Evolutionary conservation across 1,284 basidiomycete species (phyloP).

Genomic region (Microbotryum silenes-acaulis): DNA sequence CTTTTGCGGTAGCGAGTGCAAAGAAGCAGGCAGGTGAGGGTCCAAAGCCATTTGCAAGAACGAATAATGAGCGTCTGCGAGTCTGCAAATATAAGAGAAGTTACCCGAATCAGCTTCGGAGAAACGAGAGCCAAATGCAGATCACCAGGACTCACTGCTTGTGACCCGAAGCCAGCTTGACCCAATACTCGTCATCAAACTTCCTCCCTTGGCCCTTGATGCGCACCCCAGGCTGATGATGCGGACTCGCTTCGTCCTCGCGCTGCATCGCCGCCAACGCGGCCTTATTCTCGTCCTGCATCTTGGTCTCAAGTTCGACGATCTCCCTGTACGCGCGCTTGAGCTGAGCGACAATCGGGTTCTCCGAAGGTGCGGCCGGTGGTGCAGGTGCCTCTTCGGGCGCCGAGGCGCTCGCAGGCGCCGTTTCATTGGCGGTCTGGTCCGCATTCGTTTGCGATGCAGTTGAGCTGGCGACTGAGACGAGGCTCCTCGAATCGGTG

Average conservation of each 20-base stretch:
- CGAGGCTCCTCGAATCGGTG: conserved; percentile 7
- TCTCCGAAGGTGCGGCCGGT: conserved; percentile 56
- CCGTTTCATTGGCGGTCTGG: not conserved
- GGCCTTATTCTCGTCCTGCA: conserved; percentile 54
- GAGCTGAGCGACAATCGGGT: conserved; percentile 62
- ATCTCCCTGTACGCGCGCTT: conserved; percentile 73
- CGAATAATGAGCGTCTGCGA: conserved; percentile 81
- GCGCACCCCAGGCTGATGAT: conserved; percentile 6
- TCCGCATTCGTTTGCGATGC: conserved; percentile 19
- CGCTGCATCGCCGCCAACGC: conserved; percentile 7
- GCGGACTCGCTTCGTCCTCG: conserved; percentile 39
- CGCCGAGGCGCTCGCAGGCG: conserved; percentile 46
- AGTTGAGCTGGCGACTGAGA: conserved; percentile 17
- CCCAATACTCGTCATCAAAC: conserved; percentile 35
- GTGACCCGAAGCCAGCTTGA: conserved; percentile 30
- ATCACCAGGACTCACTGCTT: conserved; percentile 31
- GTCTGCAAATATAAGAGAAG: conserved; percentile 45
- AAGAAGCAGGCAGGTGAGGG: conserved; percentile 73
- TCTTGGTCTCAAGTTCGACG: conserved; percentile 59
- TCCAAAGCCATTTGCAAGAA: conserved; percentile 78
- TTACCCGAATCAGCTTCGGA: no score
- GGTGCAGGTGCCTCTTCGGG: conserved; percentile 61
- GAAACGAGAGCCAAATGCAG: no score
- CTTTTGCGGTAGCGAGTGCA: conserved; percentile 79
- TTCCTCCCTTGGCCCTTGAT: conserved; percentile 11